Conservation (phyloP, 352 stramenopile species). For the Phytophthora podocarpi region DNA sequence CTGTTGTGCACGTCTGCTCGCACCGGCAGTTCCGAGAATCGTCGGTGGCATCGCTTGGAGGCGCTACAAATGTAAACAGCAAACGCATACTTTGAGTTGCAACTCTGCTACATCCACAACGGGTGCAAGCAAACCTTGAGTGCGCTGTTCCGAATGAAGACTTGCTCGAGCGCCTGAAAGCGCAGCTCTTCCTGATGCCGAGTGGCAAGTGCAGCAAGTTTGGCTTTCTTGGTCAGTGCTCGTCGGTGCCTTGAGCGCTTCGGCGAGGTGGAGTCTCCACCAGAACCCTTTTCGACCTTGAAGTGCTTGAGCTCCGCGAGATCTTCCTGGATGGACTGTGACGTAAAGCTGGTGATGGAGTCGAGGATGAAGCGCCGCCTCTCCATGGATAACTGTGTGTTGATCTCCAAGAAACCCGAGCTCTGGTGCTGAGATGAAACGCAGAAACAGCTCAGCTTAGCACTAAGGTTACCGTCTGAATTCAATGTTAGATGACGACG, state of each 20-base stretch:
- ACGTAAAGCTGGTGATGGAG: slow-evolving; percentile 63
- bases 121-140: slow-evolving; percentile 43
- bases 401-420: slow-evolving; percentile 72
- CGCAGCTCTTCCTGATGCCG: slow-evolving; percentile 61
- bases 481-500: too few species aligned
- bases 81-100: not conserved
- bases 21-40: slow-evolving; percentile 11
- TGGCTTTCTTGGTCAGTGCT: slow-evolving; percentile 44
- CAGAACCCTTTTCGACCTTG: slow-evolving; percentile 7
- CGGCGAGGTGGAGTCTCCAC: not conserved
- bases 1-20: slow-evolving; percentile 16
- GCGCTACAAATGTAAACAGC: slow-evolving; percentile 3
- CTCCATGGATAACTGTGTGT: slow-evolving; percentile 82
- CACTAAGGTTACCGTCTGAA: too few species aligned
- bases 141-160: slow-evolving; percentile 50
- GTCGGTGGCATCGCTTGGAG: slow-evolving; percentile 25
- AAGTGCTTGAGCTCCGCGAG: slow-evolving; percentile 49
- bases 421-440: slow-evolving; percentile 63
- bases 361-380: slow-evolving; percentile 72
- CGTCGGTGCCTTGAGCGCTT: slow-evolving; percentile 29
- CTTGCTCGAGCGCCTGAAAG: slow-evolving; percentile 64
- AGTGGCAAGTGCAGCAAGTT: slow-evolving; percentile 55
- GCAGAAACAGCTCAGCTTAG: slow-evolving; percentile 4
- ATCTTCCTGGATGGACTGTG: slow-evolving; percentile 60
- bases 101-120: not conserved